Evolutionary conservation across 768 basidiomycete genomes (phyloP), one percentile per base, ranked within the genome.

Genomic region (Rhizopogon vulgaris): DNA sequence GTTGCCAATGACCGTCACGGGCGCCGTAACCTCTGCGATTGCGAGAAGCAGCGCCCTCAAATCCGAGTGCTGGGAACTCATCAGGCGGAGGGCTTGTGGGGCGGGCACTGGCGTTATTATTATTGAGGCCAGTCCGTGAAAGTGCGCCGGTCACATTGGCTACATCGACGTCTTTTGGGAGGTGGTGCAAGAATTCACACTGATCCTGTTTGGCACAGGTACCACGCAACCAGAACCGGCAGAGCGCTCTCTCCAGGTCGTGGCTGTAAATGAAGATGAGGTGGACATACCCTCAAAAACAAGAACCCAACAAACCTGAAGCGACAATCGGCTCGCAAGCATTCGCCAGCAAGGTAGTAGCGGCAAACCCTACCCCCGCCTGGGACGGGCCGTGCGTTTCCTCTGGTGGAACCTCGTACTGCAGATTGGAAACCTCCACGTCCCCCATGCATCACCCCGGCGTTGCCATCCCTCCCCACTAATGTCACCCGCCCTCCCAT

Each of bases 201-300:
- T 79, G 82, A 52, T 95, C 94, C 50, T 94, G 90, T 68, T 99
- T 99, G 28, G 94, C 91, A 63, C 96, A 99, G 41, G 93, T 93
- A 5, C 95, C 95, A 47, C 94, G 82, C 28, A 99, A 78, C 96
- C 96, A 99, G 74, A 99, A 99, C 34, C 96, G 87, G 71, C 90
- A 94, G 18, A 97, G 68, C 1, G 94, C 94, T 38, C 94, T 82
- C 67, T 97, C 94, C 3, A 96, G 79, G 62, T 97, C 94, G 64
- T 96, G 94, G 60, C 94, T 96, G 58, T 3, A 58, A 50, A 49
- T 45, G 50, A 38, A 49, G 49, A 53, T 25, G 56, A 52, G 55
- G 45, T 34, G 18, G 45, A 34, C 30, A 22, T 46, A 46, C 22
- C 14, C 49, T 24, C 46, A 39, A 36, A 52, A 3, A 42, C 4